phyloP scores from a whole-genome alignment of 345 rosid genomes.

The Dipteronia sinensis region DNA sequence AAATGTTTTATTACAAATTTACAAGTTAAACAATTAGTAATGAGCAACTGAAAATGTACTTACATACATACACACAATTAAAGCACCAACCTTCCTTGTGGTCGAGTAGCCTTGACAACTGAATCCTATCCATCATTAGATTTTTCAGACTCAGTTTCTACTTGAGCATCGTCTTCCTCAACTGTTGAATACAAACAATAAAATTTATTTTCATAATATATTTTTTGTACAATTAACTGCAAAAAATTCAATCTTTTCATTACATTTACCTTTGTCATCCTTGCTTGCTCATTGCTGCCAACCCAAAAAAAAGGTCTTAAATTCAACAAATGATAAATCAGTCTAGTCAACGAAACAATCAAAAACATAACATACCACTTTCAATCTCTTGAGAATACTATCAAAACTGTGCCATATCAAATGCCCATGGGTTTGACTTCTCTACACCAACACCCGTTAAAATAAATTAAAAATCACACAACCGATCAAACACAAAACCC shows the following conservation, averaged over 20 bases:
- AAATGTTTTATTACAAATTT: background rate
- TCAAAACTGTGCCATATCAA: conserved; percentile 91
- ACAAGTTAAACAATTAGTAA: background rate
- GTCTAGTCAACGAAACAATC: background rate
- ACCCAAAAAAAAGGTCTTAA: conserved; percentile 3
- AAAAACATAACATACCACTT: too few relatives aligned
- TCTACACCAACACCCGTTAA: too few relatives aligned
- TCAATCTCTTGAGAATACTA: conserved; percentile 64
- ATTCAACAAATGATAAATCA: background rate
- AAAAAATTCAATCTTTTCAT: background rate
- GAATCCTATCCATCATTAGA: conserved; percentile 39
- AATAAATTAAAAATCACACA: too few relatives aligned
- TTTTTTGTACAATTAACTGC: background rate
- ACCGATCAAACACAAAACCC: too few relatives aligned
- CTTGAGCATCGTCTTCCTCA: conserved; percentile 38
- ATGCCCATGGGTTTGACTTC: conserved; percentile 72
- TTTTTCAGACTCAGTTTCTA: conserved; percentile 33
- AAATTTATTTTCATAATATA: background rate
- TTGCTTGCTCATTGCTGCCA: conserved; percentile 68
- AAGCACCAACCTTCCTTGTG: conserved; percentile 79
- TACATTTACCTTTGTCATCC: conserved; percentile 54
- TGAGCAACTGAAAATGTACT: conserved; percentile 1
- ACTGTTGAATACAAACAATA: conserved; percentile 26
- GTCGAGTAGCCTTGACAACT: conserved; percentile 72
- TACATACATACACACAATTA: background rate